phyloP scores from a whole-genome alignment of 768 basidiomycete species.

The Mycena metata region DNA sequence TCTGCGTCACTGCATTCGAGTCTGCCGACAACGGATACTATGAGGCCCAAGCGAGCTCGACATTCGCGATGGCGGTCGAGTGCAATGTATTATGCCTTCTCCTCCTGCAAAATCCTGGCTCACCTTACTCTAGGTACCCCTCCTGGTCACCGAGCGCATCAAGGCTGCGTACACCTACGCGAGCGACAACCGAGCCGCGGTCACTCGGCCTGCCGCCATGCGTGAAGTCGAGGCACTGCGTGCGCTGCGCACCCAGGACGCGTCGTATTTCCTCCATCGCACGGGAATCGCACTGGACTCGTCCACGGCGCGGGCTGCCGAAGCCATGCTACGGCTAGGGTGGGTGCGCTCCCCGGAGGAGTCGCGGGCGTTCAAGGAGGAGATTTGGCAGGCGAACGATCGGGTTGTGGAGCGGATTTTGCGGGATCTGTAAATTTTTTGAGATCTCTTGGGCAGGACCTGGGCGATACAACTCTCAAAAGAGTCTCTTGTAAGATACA shows the following conservation, averaged over 20 bases:
- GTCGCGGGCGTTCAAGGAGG: slow-evolving; percentile 46
- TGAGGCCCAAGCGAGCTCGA: slow-evolving; percentile 56
- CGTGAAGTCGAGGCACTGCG: slow-evolving; percentile 54
- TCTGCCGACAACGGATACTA: slow-evolving; percentile 50
- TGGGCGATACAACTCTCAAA: not conserved
- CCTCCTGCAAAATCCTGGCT: not conserved
- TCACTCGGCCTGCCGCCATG: slow-evolving; percentile 57
- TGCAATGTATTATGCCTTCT: slow-evolving; percentile 46
- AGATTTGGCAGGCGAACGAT: slow-evolving; percentile 50
- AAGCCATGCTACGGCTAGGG: slow-evolving; percentile 47
- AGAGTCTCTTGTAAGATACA: not conserved
- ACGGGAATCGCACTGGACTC: slow-evolving; percentile 35
- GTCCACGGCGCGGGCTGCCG: slow-evolving; percentile 40
- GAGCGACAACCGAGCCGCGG: slow-evolving; percentile 51
- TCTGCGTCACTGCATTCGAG: slow-evolving; percentile 57
- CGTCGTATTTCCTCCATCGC: slow-evolving; percentile 41
- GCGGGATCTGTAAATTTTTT: slow-evolving; percentile 42
- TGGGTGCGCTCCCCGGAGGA: slow-evolving; percentile 47
- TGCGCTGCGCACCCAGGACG: slow-evolving; percentile 51
- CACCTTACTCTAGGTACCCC: slow-evolving; percentile 48
- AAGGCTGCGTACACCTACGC: slow-evolving; percentile 54
- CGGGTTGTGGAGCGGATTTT: slow-evolving; percentile 48
- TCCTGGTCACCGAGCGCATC: slow-evolving; percentile 57
- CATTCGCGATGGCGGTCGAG: slow-evolving; percentile 55
- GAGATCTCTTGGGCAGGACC: not conserved